Base-by-base conservation (phyloP, 1,284 basidiomycete genomes). In the Sporisorium scitamineum region DNA sequence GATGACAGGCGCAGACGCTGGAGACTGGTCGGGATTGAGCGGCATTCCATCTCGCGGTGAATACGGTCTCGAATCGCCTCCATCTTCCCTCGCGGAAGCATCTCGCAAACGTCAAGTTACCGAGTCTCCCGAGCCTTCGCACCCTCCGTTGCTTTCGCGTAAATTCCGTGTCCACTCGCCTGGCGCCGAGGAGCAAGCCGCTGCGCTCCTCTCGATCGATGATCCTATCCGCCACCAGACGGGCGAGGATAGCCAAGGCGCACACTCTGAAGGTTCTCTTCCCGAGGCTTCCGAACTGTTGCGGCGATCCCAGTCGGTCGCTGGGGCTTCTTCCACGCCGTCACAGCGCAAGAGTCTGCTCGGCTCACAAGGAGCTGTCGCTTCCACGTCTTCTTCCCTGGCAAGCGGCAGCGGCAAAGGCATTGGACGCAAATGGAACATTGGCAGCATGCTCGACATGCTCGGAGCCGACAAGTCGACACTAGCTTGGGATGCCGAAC, bases 371-470 rank as follows among this genome's bases (percentile, higher is more conserved):
- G 39, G 34, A 5, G 44, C 51, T n/a, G 53, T 11, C 5, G 5
- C 52, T 4, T 11, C 24, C 5, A 24, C 59, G 14, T 55, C 53
- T 0, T 39, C 14, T 22, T 13, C 60, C 11, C 13, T 20, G 16
- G 31, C 54, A 3, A 26, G 29, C 18, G 27, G 62, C 41, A 27
- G 62, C 41, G 64, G 47, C 5, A 41, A 45, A 16, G 70, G 63
- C 20, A 70, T 67, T n/a, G 70, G 73, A 27, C 51, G 63, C 48
- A 73, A 67, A 22, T 77, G 74, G 74, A 77, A 77, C 41, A 64
- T 77, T 31, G 74, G 74, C 27, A 73, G 52, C 34, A 77, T 77
- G 74, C 70, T 77, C 26, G 74, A 77, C 57, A 61, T 73, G 61
- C 70, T 77, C 29, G 74, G 74, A 24, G 74, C 66, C 27, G 70